Evolutionary conservation across 345 rosid species (phyloP).

Genomic region (Abelmoschus esculentus): DNA sequence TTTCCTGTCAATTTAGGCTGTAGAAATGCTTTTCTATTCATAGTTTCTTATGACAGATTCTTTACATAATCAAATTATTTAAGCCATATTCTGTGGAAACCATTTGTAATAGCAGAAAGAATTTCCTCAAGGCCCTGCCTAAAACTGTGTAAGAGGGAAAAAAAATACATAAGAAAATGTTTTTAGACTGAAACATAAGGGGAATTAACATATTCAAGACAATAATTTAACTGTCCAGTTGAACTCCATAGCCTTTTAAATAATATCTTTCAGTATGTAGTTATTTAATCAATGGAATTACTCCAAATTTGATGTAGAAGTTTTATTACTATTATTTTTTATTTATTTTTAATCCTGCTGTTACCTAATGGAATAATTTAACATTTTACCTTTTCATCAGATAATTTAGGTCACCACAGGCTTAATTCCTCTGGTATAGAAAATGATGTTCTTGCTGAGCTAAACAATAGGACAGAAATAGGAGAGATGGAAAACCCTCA

Average conservation of each 20-base stretch:
- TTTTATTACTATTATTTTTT: background rate
- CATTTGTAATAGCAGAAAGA: background rate
- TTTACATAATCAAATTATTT: slow-evolving; percentile 1
- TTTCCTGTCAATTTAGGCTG: background rate
- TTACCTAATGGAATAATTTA: background rate
- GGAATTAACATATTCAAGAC: background rate
- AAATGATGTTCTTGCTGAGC: slow-evolving; percentile 23
- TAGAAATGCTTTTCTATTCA: background rate
- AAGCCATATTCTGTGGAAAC: background rate
- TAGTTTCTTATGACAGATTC: background rate
- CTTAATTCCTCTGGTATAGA: slow-evolving; percentile 1
- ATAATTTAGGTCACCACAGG: slow-evolving; percentile 27
- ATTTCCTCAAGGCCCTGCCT: background rate
- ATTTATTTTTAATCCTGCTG: background rate
- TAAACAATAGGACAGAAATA: background rate
- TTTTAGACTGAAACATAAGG: background rate
- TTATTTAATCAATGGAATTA: slow-evolving; percentile 1
- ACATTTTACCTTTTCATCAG: slow-evolving; percentile 26
- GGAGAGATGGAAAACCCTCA: slow-evolving; percentile 7
- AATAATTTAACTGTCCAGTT: background rate
- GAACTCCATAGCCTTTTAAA: background rate
- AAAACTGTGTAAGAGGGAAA: background rate
- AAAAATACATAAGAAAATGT: background rate
- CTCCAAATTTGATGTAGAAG: background rate
- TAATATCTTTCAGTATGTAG: background rate